Percentiles rank a stretch among this genome's conserved stretches.
Evolutionary conservation across 495 filamentous ascomycete species (phyloP).

Genomic region (Xylaria cubensis): DNA sequence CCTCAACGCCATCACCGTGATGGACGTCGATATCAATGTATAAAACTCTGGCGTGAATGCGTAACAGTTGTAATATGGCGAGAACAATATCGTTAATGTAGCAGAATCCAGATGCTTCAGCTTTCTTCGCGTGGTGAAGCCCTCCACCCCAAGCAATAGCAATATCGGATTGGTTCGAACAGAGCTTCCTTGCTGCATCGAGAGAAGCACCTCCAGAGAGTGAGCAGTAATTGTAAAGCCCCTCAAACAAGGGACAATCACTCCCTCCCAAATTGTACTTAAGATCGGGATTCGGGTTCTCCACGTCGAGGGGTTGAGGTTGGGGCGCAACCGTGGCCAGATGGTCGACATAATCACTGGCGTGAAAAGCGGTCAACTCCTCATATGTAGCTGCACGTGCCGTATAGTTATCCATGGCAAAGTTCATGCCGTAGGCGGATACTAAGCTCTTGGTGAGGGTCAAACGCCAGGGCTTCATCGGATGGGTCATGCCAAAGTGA

Average conservation of each 20-base stretch:
- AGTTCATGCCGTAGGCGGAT: slow-evolving; percentile 90
- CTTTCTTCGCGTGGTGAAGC: slow-evolving; percentile 96
- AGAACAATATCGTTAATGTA: slow-evolving; percentile 99
- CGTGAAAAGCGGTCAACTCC: slow-evolving; percentile 87
- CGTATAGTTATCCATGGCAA: slow-evolving; percentile 91
- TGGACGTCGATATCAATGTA: slow-evolving; percentile 99
- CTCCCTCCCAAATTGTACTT: slow-evolving; percentile 86
- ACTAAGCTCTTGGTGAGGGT: slow-evolving; percentile 95
- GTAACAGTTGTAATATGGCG: slow-evolving; percentile 87
- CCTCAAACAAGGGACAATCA: slow-evolving; percentile 97
- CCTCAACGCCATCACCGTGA: slow-evolving; percentile 96
- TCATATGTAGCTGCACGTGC: slow-evolving; percentile 83
- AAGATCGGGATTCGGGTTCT: slow-evolving; percentile 55
- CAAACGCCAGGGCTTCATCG: slow-evolving; percentile 98
- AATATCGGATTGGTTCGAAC: slow-evolving; percentile 85
- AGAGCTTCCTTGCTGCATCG: slow-evolving; percentile 89
- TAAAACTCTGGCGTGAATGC: slow-evolving; percentile 86
- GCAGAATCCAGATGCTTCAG: slow-evolving; percentile 93
- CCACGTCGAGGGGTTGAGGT: slow-evolving; percentile 56
- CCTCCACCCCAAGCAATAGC: slow-evolving; percentile 99
- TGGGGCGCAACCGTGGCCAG: slow-evolving; percentile 62
- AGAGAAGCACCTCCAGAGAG: slow-evolving; percentile 90
- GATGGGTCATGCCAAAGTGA: slow-evolving; percentile 93
- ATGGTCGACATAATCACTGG: slow-evolving; percentile 88
- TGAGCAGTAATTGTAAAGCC: slow-evolving; percentile 91